These are phyloP conservation scores for Isabelozyma rhagii DNA, from an alignment of 805 yeast species.

Conservation along the genomic window DNA sequence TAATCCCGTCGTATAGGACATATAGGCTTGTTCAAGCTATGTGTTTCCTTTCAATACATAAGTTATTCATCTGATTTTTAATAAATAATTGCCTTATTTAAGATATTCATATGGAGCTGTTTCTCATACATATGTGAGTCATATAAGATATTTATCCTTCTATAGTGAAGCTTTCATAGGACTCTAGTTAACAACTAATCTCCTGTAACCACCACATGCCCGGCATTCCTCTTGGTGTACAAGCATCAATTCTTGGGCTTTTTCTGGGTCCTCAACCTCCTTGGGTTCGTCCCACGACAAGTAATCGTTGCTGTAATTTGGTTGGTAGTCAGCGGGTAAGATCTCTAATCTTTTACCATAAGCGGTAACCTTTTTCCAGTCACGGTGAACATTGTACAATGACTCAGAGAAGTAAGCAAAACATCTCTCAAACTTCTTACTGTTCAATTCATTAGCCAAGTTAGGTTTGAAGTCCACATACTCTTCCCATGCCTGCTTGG, in stretches of 20 bases:
- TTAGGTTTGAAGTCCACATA: conserved; percentile 47
- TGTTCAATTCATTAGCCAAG: conserved; percentile 38
- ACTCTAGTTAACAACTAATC: conserved; percentile 28
- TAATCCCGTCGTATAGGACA: background rate
- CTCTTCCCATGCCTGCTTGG: conserved; percentile 45
- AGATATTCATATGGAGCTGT: no score
- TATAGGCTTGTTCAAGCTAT: no score
- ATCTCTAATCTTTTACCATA: conserved; percentile 54
- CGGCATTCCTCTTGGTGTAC: conserved; percentile 45
- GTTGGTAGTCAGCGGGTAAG: conserved; percentile 45
- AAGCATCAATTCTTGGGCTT: conserved; percentile 47
- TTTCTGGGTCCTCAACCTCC: conserved; percentile 45
- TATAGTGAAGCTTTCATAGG: background rate
- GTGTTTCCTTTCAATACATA: no score
- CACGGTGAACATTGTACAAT: conserved; percentile 52
- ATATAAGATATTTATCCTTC: background rate
- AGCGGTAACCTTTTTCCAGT: conserved; percentile 54
- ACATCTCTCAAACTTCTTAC: conserved; percentile 50
- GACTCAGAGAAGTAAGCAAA: conserved; percentile 54
- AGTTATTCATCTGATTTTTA: no score
- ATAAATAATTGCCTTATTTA: no score
- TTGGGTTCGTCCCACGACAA: conserved; percentile 48
- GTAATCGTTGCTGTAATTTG: conserved; percentile 52
- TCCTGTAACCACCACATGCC: conserved; percentile 47
- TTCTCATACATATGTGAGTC: no score